Conservation (phyloP, 495 filamentous ascomycete species). For the Xylaria scruposa region DNA sequence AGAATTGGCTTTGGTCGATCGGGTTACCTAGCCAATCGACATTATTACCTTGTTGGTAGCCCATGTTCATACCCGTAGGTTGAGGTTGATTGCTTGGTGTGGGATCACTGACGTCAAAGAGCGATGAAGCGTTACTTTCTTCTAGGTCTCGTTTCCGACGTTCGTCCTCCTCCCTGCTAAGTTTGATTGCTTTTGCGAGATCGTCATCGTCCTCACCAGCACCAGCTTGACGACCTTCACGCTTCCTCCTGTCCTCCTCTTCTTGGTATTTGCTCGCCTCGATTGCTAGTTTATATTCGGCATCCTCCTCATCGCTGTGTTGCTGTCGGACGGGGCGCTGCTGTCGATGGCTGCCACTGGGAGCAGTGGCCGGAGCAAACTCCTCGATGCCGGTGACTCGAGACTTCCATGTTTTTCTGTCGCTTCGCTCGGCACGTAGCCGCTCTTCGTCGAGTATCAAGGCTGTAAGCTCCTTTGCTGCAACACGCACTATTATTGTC, state of each 20-base stretch:
- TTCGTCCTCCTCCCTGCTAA: slow-evolving; percentile 93
- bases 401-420: slow-evolving; percentile 96
- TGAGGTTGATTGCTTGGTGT: slow-evolving; percentile 68
- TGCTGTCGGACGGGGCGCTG: slow-evolving; percentile 53
- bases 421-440: slow-evolving; percentile 85
- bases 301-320: slow-evolving; percentile 80
- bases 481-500: slow-evolving; percentile 76
- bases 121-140: slow-evolving; percentile 80
- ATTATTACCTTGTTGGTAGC: slow-evolving; percentile 92
- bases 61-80: slow-evolving; percentile 89
- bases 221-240: slow-evolving; percentile 71
- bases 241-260: slow-evolving; percentile 84
- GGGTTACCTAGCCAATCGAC: slow-evolving; percentile 98
- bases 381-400: slow-evolving; percentile 94
- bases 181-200: slow-evolving; percentile 91
- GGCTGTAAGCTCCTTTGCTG: slow-evolving; percentile 95
- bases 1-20: slow-evolving; percentile 70
- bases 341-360: slow-evolving; percentile 41
- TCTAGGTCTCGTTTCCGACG: slow-evolving; percentile 87
- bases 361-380: slow-evolving; percentile 54
- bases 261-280: slow-evolving; percentile 97
- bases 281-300: slow-evolving; percentile 90
- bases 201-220: slow-evolving; percentile 77
- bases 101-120: slow-evolving; percentile 83
- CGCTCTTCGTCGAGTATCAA: slow-evolving; percentile 94